Evolutionary conservation across 2,329 filamentous ascomycete species (phyloP), one percentile per base, ranked within the genome.

Genomic region (Sporothrix brunneoviolacea): DNA sequence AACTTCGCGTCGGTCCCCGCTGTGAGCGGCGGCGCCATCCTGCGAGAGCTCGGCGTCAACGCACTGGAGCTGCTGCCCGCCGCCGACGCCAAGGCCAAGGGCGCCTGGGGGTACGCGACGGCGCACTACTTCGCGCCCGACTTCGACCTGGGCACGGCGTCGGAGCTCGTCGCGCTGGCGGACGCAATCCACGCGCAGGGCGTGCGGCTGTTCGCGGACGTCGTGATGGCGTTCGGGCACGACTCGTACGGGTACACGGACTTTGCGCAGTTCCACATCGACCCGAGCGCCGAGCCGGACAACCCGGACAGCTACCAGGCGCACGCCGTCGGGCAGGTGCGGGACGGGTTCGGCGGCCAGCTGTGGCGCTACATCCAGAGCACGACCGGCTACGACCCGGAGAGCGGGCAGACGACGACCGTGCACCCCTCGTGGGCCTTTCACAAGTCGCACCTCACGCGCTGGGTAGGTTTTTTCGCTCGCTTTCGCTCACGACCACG

Each of bases 251-350:
- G 36, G 3, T 7, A 33, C 30, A n/a, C 30, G 4, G 9, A 33
- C 30, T 28, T 28, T 28, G 24, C 5, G 24, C 6, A 5, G 10
- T 61, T 60, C 43, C 60, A 61, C 47, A 35, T 61, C n/a, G 48
- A 55, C n/a, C 51, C 56, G 3, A 8, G 32, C 21, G 27, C 52
- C n/a, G 57, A 61, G 47, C 32, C 22, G 8, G 12, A 50, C 42
- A 60, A 60, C 43, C 57, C 57, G 8, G 61, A 61, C 50, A 58
- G 56, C 52, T 59, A 58, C 50, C 58, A 60, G 42, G 58, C 58
- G 7, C 40, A 58, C 35, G 40, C 48, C 4, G 24, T 19, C 15
- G 48, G 52, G 4, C 46, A 54, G 40, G 18, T 54, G 19, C 41
- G 58, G 3, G 54, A 58, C 12, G 55, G 54, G n/a, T 61, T 43